These are phyloP conservation scores for Cenchrus americanus DNA, from an alignment of 176 grass and related monocot species.

Conservation along the genomic window DNA sequence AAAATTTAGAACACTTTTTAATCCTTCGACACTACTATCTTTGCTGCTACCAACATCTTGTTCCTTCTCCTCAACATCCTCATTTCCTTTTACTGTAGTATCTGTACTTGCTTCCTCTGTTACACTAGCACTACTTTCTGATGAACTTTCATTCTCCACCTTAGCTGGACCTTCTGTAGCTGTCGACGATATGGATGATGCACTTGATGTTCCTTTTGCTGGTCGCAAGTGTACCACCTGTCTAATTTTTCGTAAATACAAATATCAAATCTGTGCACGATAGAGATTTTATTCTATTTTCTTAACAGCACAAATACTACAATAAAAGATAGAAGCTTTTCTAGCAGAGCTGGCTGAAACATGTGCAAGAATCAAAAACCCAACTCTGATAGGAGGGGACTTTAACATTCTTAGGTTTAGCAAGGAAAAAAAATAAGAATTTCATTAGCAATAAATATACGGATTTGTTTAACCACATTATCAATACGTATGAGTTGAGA, in stretches of 20 bases:
- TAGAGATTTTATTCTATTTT: constrained; percentile 6
- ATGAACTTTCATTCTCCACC: constrained; percentile 40
- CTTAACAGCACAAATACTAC: constrained; percentile 30
- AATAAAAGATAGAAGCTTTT: constrained; percentile 24
- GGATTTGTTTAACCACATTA: no score
- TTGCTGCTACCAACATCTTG: constrained; percentile 44
- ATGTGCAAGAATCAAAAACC: no score
- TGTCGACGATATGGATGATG: constrained; percentile 41
- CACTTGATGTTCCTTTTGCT: constrained; percentile 59
- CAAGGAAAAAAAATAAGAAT: no score
- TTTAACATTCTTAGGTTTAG: no score
- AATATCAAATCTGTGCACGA: constrained; percentile 46
- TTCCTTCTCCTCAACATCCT: constrained; percentile 50
- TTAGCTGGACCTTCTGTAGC: constrained; percentile 47
- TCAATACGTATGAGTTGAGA: no score
- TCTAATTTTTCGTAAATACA: constrained; percentile 65
- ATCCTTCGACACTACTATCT: constrained; percentile 62
- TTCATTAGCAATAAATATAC: no score
- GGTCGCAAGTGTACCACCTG: constrained; percentile 82
- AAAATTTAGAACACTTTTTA: constrained; percentile 75
- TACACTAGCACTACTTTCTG: constrained; percentile 32
- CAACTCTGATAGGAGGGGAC: no score
- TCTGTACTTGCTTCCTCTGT: constrained; percentile 43
- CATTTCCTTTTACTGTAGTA: constrained; percentile 41
- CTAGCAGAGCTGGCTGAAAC: no score